A percentile compares a stretch with the other conserved stretches of the same genome.
These are phyloP conservation scores for Eleusine coracana DNA, from an alignment of 176 grass and related monocot species.

Conservation along the genomic window DNA sequence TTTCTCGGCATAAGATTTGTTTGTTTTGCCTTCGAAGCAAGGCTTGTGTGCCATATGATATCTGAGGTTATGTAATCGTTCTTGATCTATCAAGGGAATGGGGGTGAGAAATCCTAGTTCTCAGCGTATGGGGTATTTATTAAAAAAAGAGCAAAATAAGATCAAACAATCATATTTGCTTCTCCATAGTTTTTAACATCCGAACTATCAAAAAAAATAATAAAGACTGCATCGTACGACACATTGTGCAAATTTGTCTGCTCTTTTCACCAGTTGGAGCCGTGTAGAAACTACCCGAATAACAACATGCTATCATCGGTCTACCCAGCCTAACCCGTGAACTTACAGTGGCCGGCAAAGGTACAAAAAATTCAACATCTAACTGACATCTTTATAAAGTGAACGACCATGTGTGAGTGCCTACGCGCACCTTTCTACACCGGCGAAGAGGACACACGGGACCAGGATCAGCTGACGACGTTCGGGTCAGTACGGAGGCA, in stretches of 20 bases:
- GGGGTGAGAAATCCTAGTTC: not conserved
- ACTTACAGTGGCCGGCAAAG: not conserved
- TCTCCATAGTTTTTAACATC: not conserved
- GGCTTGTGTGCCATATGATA: not conserved
- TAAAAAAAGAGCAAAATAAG: too few species aligned
- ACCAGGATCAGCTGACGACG: not conserved
- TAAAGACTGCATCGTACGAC: not conserved
- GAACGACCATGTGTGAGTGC: not conserved
- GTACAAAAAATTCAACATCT: not conserved
- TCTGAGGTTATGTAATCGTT: conserved; percentile 27
- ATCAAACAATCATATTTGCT: too few species aligned
- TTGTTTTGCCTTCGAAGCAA: conserved; percentile 10
- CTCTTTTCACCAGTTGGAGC: not conserved
- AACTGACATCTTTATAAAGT: not conserved
- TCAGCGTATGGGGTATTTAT: not conserved
- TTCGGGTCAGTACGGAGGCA: not conserved
- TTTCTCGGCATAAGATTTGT: conserved; percentile 28
- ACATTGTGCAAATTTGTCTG: not conserved
- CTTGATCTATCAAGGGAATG: not conserved
- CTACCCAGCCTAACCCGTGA: not conserved
- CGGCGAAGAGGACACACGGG: not conserved
- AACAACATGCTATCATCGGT: not conserved
- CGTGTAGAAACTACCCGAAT: not conserved
- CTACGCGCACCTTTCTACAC: not conserved
- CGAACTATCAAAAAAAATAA: too few species aligned